These are phyloP conservation scores for Cercospora sp. DNA, from an alignment of 2,329 filamentous ascomycete genomes.

Conservation along the genomic window DNA sequence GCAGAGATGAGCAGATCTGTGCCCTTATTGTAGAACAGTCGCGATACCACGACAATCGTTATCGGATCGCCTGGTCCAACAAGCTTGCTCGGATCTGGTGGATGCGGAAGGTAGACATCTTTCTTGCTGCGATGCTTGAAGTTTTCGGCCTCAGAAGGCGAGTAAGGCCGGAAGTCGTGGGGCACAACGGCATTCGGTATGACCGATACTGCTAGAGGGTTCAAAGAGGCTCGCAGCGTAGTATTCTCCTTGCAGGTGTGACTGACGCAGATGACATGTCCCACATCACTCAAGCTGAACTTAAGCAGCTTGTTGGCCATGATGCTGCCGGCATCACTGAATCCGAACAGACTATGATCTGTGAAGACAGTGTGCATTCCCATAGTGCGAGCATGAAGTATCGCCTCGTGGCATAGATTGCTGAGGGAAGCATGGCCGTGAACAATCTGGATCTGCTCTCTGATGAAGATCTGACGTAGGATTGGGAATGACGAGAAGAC, in stretches of 20 bases:
- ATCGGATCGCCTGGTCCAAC: constrained; percentile 83
- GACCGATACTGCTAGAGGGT: constrained; percentile 95
- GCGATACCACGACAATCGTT: constrained; percentile 95
- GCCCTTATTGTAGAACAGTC: constrained; percentile 98
- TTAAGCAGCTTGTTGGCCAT: constrained; percentile 96
- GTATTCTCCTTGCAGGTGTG: constrained; percentile 99
- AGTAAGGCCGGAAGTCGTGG: constrained; percentile 83
- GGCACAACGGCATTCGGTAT: constrained; percentile 97
- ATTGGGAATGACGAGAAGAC: constrained; percentile 98
- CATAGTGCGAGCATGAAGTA: constrained; percentile 94
- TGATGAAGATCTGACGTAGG: constrained; percentile 93
- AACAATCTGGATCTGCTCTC: constrained; percentile 94
- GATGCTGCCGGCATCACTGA: constrained; percentile 93
- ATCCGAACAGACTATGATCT: constrained; percentile 95
- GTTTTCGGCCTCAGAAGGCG: constrained; percentile 39
- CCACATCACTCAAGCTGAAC: constrained; percentile 92
- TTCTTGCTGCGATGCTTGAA: constrained; percentile 29
- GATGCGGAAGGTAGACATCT: constrained; percentile 44
- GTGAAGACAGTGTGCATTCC: constrained; percentile 94
- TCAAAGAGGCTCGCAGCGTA: constrained; percentile 86
- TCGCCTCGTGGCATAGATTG: constrained; percentile 90
- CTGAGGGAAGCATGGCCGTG: constrained; percentile 96
- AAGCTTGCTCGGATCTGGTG: constrained; percentile 61
- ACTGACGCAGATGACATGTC: constrained; percentile 97
- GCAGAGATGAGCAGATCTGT: constrained; percentile 95